Conservation (phyloP, 2,329 filamentous ascomycete genomes). For the Pseudogymnoascus sp. region DNA sequence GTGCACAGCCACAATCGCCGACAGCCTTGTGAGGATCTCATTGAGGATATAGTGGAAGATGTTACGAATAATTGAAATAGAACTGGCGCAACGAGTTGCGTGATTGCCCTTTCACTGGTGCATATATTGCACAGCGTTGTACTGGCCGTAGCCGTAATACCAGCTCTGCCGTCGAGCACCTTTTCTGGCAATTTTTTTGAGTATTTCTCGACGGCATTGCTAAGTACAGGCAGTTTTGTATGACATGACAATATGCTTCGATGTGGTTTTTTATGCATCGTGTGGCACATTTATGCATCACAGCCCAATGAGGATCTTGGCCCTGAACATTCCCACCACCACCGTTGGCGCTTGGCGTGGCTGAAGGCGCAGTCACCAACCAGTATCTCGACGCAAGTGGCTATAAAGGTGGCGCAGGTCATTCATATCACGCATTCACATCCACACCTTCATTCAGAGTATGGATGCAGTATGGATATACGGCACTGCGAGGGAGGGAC, state of each 20-base stretch:
- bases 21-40: not conserved
- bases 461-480: not conserved
- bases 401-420: not conserved
- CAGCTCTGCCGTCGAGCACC: not conserved
- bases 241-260: not conserved
- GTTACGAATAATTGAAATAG: not conserved
- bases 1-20: not conserved
- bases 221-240: not conserved
- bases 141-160: not conserved
- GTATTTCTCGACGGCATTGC: not conserved
- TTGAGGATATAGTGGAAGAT: not conserved
- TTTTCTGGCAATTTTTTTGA: not conserved
- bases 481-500: not conserved
- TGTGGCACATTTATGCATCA: not conserved
- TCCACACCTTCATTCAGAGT: not conserved
- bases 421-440: not conserved
- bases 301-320: not conserved
- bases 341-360: not conserved
- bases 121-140: not conserved
- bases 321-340: not conserved
- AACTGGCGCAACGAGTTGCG: not conserved
- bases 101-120: not conserved
- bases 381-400: not conserved
- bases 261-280: not conserved
- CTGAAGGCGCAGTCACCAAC: slow-evolving; percentile 3